A percentile compares a stretch with the other conserved stretches of the same genome.
phyloP scores from a whole-genome alignment of 768 basidiomycete species.

The Amanita polypyramis region DNA sequence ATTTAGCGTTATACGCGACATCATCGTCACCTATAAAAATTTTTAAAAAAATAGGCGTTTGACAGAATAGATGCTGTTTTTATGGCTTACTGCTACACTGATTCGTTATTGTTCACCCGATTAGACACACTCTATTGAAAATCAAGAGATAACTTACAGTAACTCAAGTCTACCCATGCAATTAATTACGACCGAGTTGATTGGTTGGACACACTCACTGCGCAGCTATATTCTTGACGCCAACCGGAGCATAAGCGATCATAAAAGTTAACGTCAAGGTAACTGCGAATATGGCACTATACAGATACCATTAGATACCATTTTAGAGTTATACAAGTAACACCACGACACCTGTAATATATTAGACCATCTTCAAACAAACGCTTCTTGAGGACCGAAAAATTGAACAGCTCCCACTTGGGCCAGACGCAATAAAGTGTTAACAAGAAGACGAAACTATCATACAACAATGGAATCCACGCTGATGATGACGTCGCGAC shows the following conservation, averaged over 20 bases:
- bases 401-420: constrained; percentile 18
- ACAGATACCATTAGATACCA: neutral
- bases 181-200: constrained; percentile 8
- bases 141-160: constrained; percentile 18
- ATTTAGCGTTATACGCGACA: constrained; percentile 58
- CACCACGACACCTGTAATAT: constrained; percentile 28
- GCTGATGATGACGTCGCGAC: constrained; percentile 38
- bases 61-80: neutral
- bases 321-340: neutral
- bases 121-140: neutral
- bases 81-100: neutral
- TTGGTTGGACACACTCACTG: constrained; percentile 23
- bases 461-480: constrained; percentile 39
- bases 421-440: constrained; percentile 28
- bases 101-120: neutral
- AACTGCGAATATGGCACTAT: constrained; percentile 34
- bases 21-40: constrained; percentile 41
- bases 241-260: constrained; percentile 33
- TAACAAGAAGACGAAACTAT: constrained; percentile 30
- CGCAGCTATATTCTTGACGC: constrained; percentile 34
- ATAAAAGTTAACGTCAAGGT: constrained; percentile 34
- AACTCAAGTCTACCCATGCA: constrained; percentile 23
- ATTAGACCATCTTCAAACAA: constrained; percentile 35
- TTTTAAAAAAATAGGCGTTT: constrained; percentile 11
- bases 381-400: constrained; percentile 28